A percentile compares a stretch with the other conserved stretches of the same genome.
Conservation (phyloP, 2,329 filamentous ascomycete genomes). For the Septoria petroselini region DNA sequence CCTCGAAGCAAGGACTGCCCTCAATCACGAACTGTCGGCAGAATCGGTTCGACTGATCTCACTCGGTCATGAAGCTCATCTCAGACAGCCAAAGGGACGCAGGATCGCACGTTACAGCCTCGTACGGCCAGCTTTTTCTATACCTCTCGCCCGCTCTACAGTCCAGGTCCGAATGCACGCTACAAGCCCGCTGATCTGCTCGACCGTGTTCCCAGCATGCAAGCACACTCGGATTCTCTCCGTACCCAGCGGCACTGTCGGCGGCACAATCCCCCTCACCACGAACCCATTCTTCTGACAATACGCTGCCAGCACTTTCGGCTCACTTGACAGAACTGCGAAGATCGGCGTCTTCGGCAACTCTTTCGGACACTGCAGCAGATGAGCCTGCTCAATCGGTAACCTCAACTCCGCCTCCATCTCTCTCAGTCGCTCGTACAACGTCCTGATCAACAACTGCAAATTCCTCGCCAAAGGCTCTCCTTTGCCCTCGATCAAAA, state of each 20-base stretch:
- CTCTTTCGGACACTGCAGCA: constrained; percentile 35
- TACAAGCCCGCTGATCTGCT: constrained; percentile 56
- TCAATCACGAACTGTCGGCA: no score
- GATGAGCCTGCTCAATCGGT: constrained; percentile 22
- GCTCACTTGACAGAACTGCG: constrained; percentile 57
- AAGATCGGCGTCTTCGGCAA: constrained; percentile 62
- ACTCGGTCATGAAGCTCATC: no score
- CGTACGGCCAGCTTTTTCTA: constrained; percentile 10
- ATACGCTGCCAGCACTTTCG: constrained; percentile 56
- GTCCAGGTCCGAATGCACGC: constrained; percentile 52
- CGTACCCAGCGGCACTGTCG: constrained; percentile 62
- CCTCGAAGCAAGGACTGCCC: no score
- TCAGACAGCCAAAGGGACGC: neutral
- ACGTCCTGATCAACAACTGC: constrained; percentile 46
- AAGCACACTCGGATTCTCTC: constrained; percentile 66
- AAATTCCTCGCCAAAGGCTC: constrained; percentile 47
- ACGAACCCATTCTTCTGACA: constrained; percentile 61
- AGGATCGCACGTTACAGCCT: constrained; percentile 2
- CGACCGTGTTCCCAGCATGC: constrained; percentile 62
- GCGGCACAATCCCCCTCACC: constrained; percentile 64
- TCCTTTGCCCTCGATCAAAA: constrained; percentile 53
- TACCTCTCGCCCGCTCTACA: constrained; percentile 15
- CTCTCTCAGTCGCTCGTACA: constrained; percentile 46
- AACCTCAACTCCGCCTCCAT: constrained; percentile 38
- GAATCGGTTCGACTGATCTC: no score